Evolutionary conservation across 192 early-diverging fungal species (phyloP), one percentile per base, ranked within the genome.

Genomic region (Podila epicladia): DNA sequence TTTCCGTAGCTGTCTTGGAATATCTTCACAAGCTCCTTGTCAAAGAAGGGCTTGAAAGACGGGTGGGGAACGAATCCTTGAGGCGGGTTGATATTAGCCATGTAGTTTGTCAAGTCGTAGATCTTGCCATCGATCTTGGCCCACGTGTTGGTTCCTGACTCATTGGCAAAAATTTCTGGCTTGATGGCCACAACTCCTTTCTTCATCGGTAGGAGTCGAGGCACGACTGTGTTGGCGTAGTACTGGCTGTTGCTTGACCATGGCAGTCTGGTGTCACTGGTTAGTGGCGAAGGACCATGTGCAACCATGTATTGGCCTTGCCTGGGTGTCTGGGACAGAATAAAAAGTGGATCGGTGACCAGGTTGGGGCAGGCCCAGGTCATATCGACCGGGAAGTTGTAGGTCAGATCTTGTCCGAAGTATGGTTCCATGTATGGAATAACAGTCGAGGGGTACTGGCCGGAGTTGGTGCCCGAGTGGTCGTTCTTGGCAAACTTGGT

Each of bases 141-240:
- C 86, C 72, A 86, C 0, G 22, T 75, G 65, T 80, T 74, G 67
- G 85, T 28, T 64, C 90, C 87, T 66, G 89, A 67, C 67, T 85
- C 57, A 13, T 69, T 73, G 8, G n/a, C 6, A 13, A 93, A 84
- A 37, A 87, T 74, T 31, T 90, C 87, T 20, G 93, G 62, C 60
- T 91, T 84, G 79, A 93, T 93, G 13, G 95, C 92, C 53, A 92
- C 82, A 51, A 89, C 89, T 50, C 95, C 87, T 24, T 89, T 85
- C 50, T 82, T 82, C 67, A 91, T 87, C 9, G 83, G 45, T 35
- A 67, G 83, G 29, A 93, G 80, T 28, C 77, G 83, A 22, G 87
- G 87, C 19, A 87, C 29, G 19, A 83, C 78, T 0, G 64, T 83
- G 29, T 84, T 37, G 22, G 31, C 45, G 41, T 89, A 89, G 70